These are phyloP conservation scores for Clitopilus hobsonii DNA, from an alignment of 768 basidiomycete species.

Conservation along the genomic window DNA sequence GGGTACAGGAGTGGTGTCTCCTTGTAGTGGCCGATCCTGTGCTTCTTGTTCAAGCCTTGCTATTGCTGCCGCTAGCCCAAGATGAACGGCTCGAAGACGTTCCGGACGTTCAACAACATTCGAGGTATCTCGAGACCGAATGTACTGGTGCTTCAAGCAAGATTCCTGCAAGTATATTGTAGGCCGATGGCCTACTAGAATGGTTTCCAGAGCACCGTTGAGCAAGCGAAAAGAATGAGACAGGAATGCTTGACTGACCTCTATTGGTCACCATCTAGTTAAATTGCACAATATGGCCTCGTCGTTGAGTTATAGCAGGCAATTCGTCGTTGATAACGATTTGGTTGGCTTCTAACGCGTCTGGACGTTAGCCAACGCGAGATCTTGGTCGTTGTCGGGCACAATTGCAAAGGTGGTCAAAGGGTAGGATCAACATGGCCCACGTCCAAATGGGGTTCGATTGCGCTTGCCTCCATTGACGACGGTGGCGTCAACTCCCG, in stretches of 20 bases:
- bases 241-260: not conserved
- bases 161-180: slow-evolving; percentile 62
- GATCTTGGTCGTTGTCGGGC: not conserved
- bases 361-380: not conserved
- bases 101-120: slow-evolving; percentile 89
- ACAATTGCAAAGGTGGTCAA: not conserved
- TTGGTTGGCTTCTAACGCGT: too few relatives aligned
- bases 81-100: slow-evolving; percentile 76
- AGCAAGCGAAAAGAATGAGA: not conserved
- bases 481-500: not conserved
- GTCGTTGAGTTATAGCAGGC: not conserved
- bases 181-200: too few relatives aligned
- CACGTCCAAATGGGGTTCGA: not conserved
- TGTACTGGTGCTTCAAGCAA: slow-evolving; percentile 71
- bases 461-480: not conserved
- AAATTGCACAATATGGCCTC: not conserved
- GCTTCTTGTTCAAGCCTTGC: slow-evolving; percentile 57
- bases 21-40: slow-evolving; percentile 6
- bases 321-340: not conserved
- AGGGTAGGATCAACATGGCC: not conserved
- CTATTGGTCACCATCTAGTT: not conserved
- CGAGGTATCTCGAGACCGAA: slow-evolving; percentile 70
- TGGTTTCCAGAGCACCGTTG: too few relatives aligned
- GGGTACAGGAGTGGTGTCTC: not conserved
- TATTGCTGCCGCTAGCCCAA: slow-evolving; percentile 78